phyloP scores from a whole-genome alignment of 1,284 basidiomycete species.

The Pterulicium gracile region DNA sequence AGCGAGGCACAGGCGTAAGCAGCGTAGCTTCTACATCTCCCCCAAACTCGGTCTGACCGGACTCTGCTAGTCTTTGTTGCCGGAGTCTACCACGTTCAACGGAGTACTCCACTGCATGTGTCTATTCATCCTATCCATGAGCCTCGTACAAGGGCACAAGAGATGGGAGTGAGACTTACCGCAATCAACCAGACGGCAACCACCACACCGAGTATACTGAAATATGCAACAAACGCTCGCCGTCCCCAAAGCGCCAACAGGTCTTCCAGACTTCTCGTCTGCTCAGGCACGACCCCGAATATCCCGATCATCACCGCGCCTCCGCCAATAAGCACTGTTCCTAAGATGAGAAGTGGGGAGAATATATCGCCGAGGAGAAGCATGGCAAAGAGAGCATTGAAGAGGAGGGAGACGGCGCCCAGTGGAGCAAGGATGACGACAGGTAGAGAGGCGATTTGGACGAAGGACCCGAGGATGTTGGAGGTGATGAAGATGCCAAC shows the following conservation, averaged over 20 bases:
- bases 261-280: conserved; percentile 83
- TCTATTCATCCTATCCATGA: no score
- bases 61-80: no score
- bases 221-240: conserved; percentile 75
- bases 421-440: conserved; percentile 90
- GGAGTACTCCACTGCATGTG: conserved; percentile 27
- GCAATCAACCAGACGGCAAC: conserved; percentile 52
- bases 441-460: conserved; percentile 90
- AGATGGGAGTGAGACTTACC: conserved; percentile 39
- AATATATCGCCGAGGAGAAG: conserved; percentile 82
- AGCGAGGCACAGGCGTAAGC: conserved; percentile 21
- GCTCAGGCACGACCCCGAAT: conserved; percentile 90
- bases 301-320: conserved; percentile 87
- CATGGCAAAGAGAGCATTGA: conserved; percentile 91
- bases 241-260: conserved; percentile 72
- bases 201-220: conserved; percentile 58
- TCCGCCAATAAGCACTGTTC: conserved; percentile 79
- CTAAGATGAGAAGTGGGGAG: conserved; percentile 76
- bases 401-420: conserved; percentile 86
- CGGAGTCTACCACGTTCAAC: no score
- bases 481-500: conserved; percentile 81
- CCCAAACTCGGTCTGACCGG: no score
- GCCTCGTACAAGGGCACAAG: conserved; percentile 10
- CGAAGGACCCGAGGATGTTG: conserved; percentile 86
- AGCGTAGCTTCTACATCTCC: no score